phyloP scores from a whole-genome alignment of 2,329 filamentous ascomycete species.

The Setomelanomma holmii region DNA sequence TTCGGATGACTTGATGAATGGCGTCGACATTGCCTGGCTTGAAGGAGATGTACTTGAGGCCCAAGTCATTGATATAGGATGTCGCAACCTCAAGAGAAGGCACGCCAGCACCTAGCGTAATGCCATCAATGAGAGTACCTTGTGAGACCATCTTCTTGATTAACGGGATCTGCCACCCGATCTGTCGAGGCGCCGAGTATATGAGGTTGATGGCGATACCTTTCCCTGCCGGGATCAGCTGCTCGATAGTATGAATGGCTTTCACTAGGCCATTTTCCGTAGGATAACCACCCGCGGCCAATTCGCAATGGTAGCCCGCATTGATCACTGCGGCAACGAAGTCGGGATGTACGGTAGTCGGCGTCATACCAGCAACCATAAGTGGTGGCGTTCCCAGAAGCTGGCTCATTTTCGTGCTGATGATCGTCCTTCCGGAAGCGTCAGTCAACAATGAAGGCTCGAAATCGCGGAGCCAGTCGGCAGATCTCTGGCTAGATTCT shows the following conservation, averaged over 20 bases:
- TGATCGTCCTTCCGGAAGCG: slow-evolving; percentile 11
- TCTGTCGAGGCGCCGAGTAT: slow-evolving; percentile 86
- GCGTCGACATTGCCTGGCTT: slow-evolving; percentile 90
- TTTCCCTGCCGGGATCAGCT: slow-evolving; percentile 80
- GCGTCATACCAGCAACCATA: slow-evolving; percentile 94
- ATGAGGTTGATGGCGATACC: slow-evolving; percentile 91
- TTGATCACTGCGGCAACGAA: slow-evolving; percentile 94
- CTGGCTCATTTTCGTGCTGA: slow-evolving; percentile 71
- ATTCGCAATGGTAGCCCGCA: slow-evolving; percentile 91
- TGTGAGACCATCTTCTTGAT: slow-evolving; percentile 80
- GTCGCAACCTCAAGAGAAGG: slow-evolving; percentile 92
- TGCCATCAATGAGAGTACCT: slow-evolving; percentile 87
- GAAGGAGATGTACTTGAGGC: slow-evolving; percentile 91
- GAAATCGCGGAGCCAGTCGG: slow-evolving; percentile 20
- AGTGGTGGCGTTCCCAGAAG: slow-evolving; percentile 84
- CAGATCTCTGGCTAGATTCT: slow-evolving; percentile 6
- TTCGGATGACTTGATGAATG: slow-evolving; percentile 89
- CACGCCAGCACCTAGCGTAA: slow-evolving; percentile 92
- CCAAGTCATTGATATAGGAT: slow-evolving; percentile 83
- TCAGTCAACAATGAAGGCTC: slow-evolving; percentile 13
- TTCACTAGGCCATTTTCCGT: slow-evolving; percentile 81
- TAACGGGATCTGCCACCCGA: slow-evolving; percentile 91
- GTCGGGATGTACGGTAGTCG: slow-evolving; percentile 86
- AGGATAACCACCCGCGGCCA: slow-evolving; percentile 90
- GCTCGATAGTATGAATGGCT: slow-evolving; percentile 84